Conservation (phyloP, 176 grass and related monocot species). For the Eragrostis curvula region DNA sequence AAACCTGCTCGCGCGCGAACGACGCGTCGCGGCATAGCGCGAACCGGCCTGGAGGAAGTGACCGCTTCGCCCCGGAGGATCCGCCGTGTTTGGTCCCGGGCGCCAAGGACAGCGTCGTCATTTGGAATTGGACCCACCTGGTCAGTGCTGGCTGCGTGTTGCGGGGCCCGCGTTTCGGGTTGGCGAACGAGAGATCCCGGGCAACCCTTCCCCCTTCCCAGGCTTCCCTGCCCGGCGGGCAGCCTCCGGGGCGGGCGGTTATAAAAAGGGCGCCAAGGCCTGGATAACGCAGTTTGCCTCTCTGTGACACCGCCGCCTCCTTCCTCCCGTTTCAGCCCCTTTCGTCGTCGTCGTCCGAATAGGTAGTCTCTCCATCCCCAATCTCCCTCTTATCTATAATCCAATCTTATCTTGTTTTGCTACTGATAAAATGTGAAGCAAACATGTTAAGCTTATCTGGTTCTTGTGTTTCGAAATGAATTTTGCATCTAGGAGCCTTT, state of each 20-base stretch:
- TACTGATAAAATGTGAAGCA: neutral
- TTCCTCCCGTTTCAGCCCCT: neutral
- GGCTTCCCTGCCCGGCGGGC: constrained; percentile 38
- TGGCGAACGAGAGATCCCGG: constrained; percentile 35
- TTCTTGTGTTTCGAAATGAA: neutral
- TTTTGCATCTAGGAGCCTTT: neutral
- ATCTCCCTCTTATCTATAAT: neutral
- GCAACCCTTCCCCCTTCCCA: too few species aligned
- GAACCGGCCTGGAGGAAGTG: neutral
- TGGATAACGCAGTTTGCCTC: constrained; percentile 51
- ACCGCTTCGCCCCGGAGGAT: neutral
- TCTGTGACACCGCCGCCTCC: neutral
- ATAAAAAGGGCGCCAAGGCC: constrained; percentile 32
- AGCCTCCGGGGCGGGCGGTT: neutral
- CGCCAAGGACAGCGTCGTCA: neutral
- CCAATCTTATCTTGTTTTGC: too few species aligned
- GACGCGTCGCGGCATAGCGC: neutral
- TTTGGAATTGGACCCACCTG: neutral
- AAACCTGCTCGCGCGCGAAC: constrained; percentile 17
- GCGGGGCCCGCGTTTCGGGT: neutral
- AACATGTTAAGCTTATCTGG: neutral
- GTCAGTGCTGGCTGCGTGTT: neutral
- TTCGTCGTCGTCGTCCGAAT: neutral
- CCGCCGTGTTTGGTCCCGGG: too few species aligned
- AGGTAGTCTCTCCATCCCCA: neutral